These are phyloP conservation scores for Tuber brumale DNA, from an alignment of 495 filamentous ascomycete species.

Conservation along the genomic window DNA sequence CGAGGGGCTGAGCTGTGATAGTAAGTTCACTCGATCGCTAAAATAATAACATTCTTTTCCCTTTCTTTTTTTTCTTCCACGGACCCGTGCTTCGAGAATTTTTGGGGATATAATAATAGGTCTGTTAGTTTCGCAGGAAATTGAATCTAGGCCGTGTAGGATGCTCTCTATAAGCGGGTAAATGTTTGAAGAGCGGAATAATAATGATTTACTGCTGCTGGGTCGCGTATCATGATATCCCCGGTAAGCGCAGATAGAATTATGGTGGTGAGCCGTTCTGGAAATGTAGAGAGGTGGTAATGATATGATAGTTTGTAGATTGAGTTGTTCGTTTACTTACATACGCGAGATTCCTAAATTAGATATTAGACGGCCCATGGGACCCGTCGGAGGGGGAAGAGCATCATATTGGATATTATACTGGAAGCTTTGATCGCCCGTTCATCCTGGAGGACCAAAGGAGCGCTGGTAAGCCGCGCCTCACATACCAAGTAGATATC, in stretches of 20 bases:
- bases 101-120: too few species aligned
- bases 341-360: background rate
- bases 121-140: background rate
- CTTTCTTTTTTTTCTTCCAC: background rate
- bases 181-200: background rate
- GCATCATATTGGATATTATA: background rate
- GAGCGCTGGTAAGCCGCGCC: background rate
- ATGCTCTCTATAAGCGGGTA: background rate
- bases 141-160: background rate
- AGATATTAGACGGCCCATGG: background rate
- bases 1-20: background rate
- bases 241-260: background rate
- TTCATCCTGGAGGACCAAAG: background rate
- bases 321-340: background rate
- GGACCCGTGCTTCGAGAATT: background rate
- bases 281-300: background rate
- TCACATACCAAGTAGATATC: background rate
- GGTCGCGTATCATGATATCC: background rate
- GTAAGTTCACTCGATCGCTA: background rate
- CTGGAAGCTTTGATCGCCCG: background rate
- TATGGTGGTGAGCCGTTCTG: background rate
- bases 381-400: background rate
- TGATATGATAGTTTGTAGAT: background rate
- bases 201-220: background rate
- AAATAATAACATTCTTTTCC: background rate